Percentiles rank a stretch among this genome's conserved stretches.
phyloP scores from a whole-genome alignment of 2,329 filamentous ascomycete genomes.

The Tolypocladium sp. region DNA sequence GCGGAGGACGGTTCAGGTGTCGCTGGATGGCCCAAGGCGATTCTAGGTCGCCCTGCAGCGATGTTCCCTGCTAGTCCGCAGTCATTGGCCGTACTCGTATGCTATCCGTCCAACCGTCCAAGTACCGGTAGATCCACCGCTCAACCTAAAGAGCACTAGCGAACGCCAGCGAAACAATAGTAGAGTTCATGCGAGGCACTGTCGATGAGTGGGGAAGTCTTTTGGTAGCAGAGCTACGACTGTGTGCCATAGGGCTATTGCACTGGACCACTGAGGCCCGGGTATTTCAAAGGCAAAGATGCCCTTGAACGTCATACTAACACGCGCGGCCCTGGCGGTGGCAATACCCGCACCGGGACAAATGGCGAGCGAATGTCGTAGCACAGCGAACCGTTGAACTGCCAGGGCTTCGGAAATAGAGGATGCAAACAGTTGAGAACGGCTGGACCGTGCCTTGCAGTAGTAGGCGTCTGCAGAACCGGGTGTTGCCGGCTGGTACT shows the following conservation, averaged over 20 bases:
- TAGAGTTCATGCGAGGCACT: neutral
- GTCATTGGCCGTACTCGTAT: too few relatives aligned
- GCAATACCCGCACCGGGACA: neutral
- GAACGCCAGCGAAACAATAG: neutral
- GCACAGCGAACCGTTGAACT: neutral
- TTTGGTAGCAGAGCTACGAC: neutral
- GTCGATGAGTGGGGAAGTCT: neutral
- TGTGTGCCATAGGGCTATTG: neutral
- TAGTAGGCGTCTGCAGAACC: neutral
- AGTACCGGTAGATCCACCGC: neutral
- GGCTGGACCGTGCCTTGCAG: neutral
- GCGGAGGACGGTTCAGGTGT: too few relatives aligned
- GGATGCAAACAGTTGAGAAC: neutral
- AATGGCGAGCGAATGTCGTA: neutral
- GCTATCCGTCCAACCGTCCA: too few relatives aligned
- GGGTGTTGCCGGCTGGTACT: neutral
- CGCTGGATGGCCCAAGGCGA: neutral
- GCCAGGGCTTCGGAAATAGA: neutral
- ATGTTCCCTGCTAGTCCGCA: neutral
- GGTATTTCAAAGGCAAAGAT: neutral
- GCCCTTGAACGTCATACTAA: neutral
- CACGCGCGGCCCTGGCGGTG: neutral
- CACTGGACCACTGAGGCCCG: neutral
- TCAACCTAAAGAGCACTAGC: neutral
- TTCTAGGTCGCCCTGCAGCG: neutral